Percentiles rank a stretch among this genome's conserved stretches.
Evolutionary conservation across 805 yeast species (phyloP).

Genomic region (Ogataea methylovora): DNA sequence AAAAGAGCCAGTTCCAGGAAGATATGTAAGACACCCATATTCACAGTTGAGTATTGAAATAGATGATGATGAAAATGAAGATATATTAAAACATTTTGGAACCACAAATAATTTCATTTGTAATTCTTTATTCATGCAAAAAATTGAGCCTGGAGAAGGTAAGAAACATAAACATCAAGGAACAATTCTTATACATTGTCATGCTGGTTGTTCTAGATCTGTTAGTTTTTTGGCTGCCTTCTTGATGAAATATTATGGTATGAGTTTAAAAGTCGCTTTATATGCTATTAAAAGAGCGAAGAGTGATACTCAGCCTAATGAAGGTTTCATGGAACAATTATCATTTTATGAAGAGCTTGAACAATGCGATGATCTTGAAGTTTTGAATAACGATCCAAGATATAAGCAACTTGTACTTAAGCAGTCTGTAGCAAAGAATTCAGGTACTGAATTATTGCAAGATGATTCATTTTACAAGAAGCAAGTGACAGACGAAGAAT

Average conservation of each 20-base stretch:
- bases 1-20: slow-evolving; percentile 52
- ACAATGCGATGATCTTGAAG: slow-evolving; percentile 29
- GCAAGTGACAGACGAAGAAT: slow-evolving; percentile 1
- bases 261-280: slow-evolving; percentile 53
- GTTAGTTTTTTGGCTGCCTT: slow-evolving; percentile 38
- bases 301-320: slow-evolving; percentile 60
- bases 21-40: slow-evolving; percentile 38
- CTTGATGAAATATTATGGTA: slow-evolving; percentile 44
- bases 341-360: slow-evolving; percentile 43
- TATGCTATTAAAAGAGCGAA: slow-evolving; percentile 69
- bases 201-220: slow-evolving; percentile 45
- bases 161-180: slow-evolving; percentile 30
- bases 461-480: neutral
- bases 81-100: slow-evolving; percentile 58
- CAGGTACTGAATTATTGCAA: neutral
- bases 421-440: slow-evolving; percentile 20
- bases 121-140: slow-evolving; percentile 44
- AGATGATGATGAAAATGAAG: slow-evolving; percentile 63
- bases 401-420: slow-evolving; percentile 38
- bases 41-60: slow-evolving; percentile 54
- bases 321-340: slow-evolving; percentile 67
- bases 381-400: slow-evolving; percentile 9
- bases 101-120: slow-evolving; percentile 62
- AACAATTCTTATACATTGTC: slow-evolving; percentile 43
- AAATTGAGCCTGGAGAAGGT: slow-evolving; percentile 12